Percentiles rank a stretch among this genome's conserved stretches.
These are phyloP conservation scores for Lentinus polychrous DNA, from an alignment of 1,284 basidiomycete genomes.

Conservation along the genomic window DNA sequence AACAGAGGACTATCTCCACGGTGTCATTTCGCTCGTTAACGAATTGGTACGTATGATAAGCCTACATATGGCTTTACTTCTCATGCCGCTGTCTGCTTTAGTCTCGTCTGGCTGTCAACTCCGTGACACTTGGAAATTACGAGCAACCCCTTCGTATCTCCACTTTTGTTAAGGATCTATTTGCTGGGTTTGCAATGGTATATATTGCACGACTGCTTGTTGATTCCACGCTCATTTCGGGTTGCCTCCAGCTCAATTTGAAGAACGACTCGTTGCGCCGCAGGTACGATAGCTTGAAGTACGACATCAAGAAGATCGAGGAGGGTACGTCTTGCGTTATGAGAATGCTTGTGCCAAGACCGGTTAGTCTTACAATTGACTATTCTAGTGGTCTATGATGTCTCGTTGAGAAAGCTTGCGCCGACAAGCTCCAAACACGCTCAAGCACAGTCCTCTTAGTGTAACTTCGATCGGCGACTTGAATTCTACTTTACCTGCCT, in stretches of 20 bases:
- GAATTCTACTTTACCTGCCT: too few relatives aligned
- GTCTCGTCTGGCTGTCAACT: constrained; percentile 79
- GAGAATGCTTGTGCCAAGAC: neutral
- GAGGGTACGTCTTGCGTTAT: constrained; percentile 48
- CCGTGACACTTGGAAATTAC: constrained; percentile 77
- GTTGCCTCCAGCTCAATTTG: constrained; percentile 61
- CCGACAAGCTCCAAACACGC: constrained; percentile 7
- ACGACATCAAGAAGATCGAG: constrained; percentile 86
- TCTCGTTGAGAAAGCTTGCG: constrained; percentile 69
- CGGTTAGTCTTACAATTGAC: neutral
- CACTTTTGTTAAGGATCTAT: constrained; percentile 76
- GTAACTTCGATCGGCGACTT: too few relatives aligned
- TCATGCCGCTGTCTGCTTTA: constrained; percentile 23
- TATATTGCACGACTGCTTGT: constrained; percentile 2
- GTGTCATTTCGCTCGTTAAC: constrained; percentile 73
- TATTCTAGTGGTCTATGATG: constrained; percentile 73
- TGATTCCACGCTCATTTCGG: neutral
- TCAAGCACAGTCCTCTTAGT: too few relatives aligned
- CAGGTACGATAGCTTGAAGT: constrained; percentile 78
- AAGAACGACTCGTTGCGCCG: constrained; percentile 78
- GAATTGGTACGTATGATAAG: constrained; percentile 68
- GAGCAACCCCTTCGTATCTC: constrained; percentile 77
- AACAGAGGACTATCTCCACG: constrained; percentile 83
- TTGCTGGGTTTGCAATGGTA: constrained; percentile 79
- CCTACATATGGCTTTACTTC: too few relatives aligned